Evolutionary conservation across 1,284 basidiomycete species (phyloP).

Genomic region (Mycena sp.): DNA sequence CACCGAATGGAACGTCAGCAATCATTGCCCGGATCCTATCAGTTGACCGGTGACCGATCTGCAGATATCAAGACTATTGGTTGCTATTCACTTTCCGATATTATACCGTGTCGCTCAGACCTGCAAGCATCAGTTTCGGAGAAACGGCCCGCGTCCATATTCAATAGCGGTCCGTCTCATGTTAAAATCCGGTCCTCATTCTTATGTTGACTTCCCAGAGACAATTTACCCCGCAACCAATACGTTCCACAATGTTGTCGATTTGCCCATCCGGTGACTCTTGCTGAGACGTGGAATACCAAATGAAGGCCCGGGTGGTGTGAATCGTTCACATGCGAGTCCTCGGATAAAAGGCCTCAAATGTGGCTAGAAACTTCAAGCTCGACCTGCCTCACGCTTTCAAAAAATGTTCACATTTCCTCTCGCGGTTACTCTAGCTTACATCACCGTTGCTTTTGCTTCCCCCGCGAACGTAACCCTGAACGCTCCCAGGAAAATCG

Average conservation of each 20-base stretch:
- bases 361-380: neutral
- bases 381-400: neutral
- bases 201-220: neutral
- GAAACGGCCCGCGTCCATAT: neutral
- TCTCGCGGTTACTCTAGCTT: constrained; percentile 11
- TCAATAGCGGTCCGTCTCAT: neutral
- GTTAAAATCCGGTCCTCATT: neutral
- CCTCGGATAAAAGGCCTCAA: neutral
- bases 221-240: constrained; percentile 1
- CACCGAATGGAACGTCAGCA: no score
- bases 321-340: neutral
- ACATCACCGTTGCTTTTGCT: neutral
- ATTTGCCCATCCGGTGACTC: constrained; percentile 6
- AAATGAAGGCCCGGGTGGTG: neutral
- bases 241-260: neutral
- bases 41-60: no score
- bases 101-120: neutral
- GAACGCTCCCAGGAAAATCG: constrained; percentile 22
- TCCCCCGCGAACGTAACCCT: neutral
- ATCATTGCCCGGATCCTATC: no score
- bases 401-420: constrained; percentile 5
- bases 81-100: neutral
- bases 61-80: neutral
- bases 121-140: no score
- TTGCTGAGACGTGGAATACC: neutral